Evolutionary conservation across 495 filamentous ascomycete species (phyloP).

Genomic region (Annulohypoxylon stygium): DNA sequence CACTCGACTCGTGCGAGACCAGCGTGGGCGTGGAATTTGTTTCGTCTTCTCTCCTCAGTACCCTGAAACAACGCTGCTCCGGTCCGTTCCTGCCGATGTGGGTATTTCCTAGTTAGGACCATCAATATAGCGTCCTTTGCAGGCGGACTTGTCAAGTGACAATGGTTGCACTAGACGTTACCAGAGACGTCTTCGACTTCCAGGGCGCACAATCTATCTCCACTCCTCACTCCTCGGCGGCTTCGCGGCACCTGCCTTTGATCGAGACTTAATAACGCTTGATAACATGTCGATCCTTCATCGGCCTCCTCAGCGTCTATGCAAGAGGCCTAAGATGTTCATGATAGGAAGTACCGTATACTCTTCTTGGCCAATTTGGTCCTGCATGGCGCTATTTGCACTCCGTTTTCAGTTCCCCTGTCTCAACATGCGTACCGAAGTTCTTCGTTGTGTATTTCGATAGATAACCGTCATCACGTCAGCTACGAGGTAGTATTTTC

Average conservation of each 20-base stretch:
- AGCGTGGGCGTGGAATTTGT: slow-evolving; percentile 37
- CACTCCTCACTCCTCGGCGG: slow-evolving; percentile 50
- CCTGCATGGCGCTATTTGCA: slow-evolving; percentile 25
- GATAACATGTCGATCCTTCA: slow-evolving; percentile 49
- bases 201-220: slow-evolving; percentile 38
- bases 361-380: slow-evolving; percentile 29
- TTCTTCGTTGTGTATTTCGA: slow-evolving; percentile 23
- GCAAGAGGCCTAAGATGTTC: slow-evolving; percentile 17
- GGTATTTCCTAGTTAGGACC: slow-evolving; percentile 53
- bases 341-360: slow-evolving; percentile 38
- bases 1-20: slow-evolving; percentile 41
- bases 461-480: slow-evolving; percentile 31
- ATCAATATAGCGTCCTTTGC: slow-evolving; percentile 39
- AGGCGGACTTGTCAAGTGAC: slow-evolving; percentile 52
- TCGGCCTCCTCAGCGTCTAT: slow-evolving; percentile 24
- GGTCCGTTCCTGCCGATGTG: slow-evolving; percentile 61
- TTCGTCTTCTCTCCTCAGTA: slow-evolving; percentile 36
- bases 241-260: slow-evolving; percentile 50
- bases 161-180: slow-evolving; percentile 40
- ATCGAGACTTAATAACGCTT: slow-evolving; percentile 41
- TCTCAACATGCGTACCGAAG: slow-evolving; percentile 38
- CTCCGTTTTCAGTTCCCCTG: slow-evolving; percentile 20
- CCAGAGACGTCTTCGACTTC: slow-evolving; percentile 23
- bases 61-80: slow-evolving; percentile 56
- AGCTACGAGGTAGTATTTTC: slow-evolving; percentile 37